A percentile compares a stretch with the other conserved stretches of the same genome.
phyloP scores from a whole-genome alignment of 2,329 filamentous ascomycete genomes.

The Colletotrichum filicis region DNA sequence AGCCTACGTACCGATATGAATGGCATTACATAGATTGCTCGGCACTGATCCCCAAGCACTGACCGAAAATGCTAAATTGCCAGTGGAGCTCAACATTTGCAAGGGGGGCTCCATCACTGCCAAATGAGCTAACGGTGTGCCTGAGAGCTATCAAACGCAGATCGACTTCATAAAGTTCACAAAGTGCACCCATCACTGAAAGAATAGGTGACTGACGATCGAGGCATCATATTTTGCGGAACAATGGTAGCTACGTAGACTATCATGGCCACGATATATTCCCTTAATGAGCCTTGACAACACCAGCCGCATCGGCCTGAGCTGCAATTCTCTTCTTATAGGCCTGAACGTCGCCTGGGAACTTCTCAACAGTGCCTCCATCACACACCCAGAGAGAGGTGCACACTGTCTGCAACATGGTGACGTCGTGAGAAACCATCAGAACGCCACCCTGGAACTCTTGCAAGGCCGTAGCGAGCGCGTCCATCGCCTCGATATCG shows the following conservation, averaged over 20 bases:
- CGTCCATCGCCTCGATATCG: slow-evolving; percentile 99
- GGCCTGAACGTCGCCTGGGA: slow-evolving; percentile 91
- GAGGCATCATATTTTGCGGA: background rate
- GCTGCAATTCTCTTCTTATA: slow-evolving; percentile 97
- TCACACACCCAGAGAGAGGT: slow-evolving; percentile 97
- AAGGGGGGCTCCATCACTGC: slow-evolving; percentile 14
- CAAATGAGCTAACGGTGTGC: slow-evolving; percentile 28
- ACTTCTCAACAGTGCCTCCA: slow-evolving; percentile 92
- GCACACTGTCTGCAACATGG: slow-evolving; percentile 97
- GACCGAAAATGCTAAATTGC: slow-evolving; percentile 26
- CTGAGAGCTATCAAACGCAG: slow-evolving; percentile 17
- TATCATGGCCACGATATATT: background rate
- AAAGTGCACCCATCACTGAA: background rate
- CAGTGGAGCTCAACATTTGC: background rate
- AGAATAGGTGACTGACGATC: background rate
- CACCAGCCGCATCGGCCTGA: slow-evolving; percentile 88
- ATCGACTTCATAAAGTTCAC: background rate
- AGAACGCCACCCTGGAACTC: slow-evolving; percentile 94
- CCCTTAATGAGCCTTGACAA: slow-evolving; percentile 74
- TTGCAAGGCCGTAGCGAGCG: slow-evolving; percentile 83
- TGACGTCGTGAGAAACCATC: slow-evolving; percentile 99
- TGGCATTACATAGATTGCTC: background rate
- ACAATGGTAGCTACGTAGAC: background rate
- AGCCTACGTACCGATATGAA: background rate
- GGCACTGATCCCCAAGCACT: slow-evolving; percentile 7